Evolutionary conservation across 805 yeast species (phyloP), one percentile per base, ranked within the genome.

Genomic region (Starmerella cellae): DNA sequence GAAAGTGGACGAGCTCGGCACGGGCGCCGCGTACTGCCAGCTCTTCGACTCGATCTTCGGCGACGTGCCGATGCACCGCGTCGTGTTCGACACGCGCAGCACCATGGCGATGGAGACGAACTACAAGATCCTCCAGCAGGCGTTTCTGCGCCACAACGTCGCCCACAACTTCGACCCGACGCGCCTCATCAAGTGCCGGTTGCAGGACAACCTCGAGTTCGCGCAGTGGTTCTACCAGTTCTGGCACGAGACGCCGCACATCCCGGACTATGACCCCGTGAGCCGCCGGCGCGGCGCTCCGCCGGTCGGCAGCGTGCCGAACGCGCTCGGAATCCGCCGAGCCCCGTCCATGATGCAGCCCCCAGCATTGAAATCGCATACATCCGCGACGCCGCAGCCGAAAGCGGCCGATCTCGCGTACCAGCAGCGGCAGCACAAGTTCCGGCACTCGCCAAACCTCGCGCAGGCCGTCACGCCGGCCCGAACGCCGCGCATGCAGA

Each of bases 1-100:
- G 29, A 83, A 81, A 57, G 79, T 91, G 1, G 98, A 91, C 58
- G 87, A 87, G 60, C 79, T 95, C 57, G 99, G 99, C 16, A 74
- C 81, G 2, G 99, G 99, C 2, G 95, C 95, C 1, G 88, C 84
- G 1, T 88, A 83, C 59, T 85, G 96, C 60, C 95, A 87, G 64
- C 71, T 91, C 31, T 69, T 88, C 66, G 96, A 91, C 60, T 74
- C 85, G 6, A 76, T 91, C 17, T 82, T 69, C 54, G 77, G 79
- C 9, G 95, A 84, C 52, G 70, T 91, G 17, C 91, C 95, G 1
- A 73, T 88, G 79, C 56, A 64, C 38, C 74, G 78, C 52, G 93
- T 88, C 41, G 78, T 74, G 54, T 84, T 79, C 57, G 73, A 76
- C 45, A 77, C 80, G 10, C 65, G 69, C 14, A 68, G 73, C 13